Base-by-base conservation (phyloP, 805 yeast genomes). In the Starmerella riodocensis region DNA sequence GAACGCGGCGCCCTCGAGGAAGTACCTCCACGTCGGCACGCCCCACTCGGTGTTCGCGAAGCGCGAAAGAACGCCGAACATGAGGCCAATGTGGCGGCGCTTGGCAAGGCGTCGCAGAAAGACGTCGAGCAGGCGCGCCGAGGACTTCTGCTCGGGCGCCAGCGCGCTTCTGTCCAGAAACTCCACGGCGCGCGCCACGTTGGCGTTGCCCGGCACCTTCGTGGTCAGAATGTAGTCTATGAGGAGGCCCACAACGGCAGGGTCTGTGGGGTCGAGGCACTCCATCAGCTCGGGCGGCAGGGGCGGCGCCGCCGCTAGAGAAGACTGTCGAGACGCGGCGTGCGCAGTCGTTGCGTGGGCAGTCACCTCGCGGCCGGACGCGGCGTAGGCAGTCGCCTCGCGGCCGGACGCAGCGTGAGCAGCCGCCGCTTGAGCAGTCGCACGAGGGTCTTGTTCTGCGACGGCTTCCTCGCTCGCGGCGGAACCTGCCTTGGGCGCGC, bases 1-100 rank as follows among this genome's bases (percentile, higher is more conserved):
- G 17, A 28, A 18, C 9, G 34, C 13, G 3, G 47, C 50, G 2
- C 36, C 38, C 18, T 37, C 42, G 8, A 49, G 36, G 21, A 49
- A 18, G 18, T 24, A 30, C 20, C 43, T 37, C 43, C 46, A 43
- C 6, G 50, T 27, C 20, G 29, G n/a, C 9, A 39, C 25, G 26
- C 38, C 26, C 38, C 50, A 48, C 11, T 14, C 16, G 4, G 45
- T 41, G 14, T 16, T 14, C 9, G n/a, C 13, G 39, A 45, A 49
- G 18, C 20, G 17, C 11, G 17, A 29, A 4, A 49, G 38, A 3
- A 46, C 8, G 6, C 48, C 52, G 13, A 50, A 32, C 32, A 40
- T 50, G 47, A 48, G 48, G 30, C 47, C 52, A 4, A 50, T 29
- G 20, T 36, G 47, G 17, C 36, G n/a, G 3, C 46, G 35, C 8